A percentile compares a stretch with the other conserved stretches of the same genome.
phyloP scores from a whole-genome alignment of 176 grass and related monocot genomes.

The Zoysia japonica region DNA sequence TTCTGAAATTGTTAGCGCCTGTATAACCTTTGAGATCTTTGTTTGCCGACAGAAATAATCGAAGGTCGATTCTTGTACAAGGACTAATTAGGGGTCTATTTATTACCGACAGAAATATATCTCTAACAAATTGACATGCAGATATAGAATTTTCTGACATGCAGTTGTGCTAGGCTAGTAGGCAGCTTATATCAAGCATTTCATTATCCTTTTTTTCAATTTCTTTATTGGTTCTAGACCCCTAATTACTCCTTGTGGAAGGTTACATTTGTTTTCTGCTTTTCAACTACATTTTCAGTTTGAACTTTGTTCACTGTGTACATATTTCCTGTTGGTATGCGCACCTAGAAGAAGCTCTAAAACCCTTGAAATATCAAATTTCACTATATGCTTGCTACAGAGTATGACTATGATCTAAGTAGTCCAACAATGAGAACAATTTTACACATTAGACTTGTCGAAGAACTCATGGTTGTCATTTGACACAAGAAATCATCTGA shows the following conservation, averaged over 20 bases:
- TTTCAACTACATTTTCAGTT: constrained; percentile 6
- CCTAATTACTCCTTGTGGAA: constrained; percentile 3
- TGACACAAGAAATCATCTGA: constrained; percentile 1
- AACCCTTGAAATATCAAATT: background rate
- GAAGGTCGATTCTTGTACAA: too few relatives aligned
- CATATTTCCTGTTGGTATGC: constrained; percentile 1
- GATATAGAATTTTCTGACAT: constrained; percentile 16
- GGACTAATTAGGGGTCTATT: too few relatives aligned
- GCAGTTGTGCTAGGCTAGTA: constrained; percentile 8
- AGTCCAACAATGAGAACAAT: background rate
- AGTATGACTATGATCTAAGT: background rate
- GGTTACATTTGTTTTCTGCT: background rate
- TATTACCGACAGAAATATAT: too few relatives aligned
- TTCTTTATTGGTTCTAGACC: background rate
- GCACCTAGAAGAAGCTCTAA: background rate
- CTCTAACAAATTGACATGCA: background rate
- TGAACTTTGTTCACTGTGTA: background rate
- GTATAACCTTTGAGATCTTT: constrained; percentile 1
- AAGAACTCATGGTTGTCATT: constrained; percentile 13
- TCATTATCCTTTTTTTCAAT: constrained; percentile 8
- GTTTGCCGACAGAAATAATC: background rate
- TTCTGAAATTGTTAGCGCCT: background rate
- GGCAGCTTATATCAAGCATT: background rate
- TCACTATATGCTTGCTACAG: constrained; percentile 2
- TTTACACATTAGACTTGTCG: constrained; percentile 20